Conservation (phyloP, 768 basidiomycete genomes). For the Amanita muscaria region DNA sequence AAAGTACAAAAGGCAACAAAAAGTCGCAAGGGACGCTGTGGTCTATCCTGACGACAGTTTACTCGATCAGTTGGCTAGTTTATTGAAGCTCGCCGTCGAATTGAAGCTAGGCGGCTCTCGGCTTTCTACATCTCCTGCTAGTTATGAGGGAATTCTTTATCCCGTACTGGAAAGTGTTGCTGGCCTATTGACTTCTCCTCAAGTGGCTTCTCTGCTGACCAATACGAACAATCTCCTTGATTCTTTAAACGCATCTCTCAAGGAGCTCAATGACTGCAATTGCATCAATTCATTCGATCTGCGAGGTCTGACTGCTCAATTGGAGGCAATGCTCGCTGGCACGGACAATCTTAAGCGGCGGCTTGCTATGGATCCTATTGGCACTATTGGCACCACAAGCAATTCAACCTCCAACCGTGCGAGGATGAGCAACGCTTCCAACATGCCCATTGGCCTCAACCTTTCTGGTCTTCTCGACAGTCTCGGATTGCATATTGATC, state of each 20-base stretch:
- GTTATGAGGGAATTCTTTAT: background rate
- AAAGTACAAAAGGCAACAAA: constrained; percentile 17
- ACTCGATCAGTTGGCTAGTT: constrained; percentile 3
- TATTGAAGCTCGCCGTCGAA: background rate
- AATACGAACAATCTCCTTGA: constrained; percentile 13
- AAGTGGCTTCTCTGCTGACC: constrained; percentile 13
- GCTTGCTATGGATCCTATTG: constrained; percentile 9
- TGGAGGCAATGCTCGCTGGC: constrained; percentile 8
- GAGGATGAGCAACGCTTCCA: background rate
- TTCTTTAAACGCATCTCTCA: background rate
- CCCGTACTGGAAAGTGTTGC: constrained; percentile 3
- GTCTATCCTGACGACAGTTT: constrained; percentile 12
- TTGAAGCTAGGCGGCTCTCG: constrained; percentile 1
- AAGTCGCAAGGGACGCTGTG: constrained; percentile 21
- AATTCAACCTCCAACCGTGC: background rate
- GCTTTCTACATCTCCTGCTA: background rate
- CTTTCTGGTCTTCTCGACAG: constrained; percentile 16
- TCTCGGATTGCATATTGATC: too few relatives aligned
- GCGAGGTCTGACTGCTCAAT: constrained; percentile 5
- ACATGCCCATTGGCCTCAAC: constrained; percentile 17
- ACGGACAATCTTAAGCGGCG: constrained; percentile 11
- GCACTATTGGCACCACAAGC: background rate
- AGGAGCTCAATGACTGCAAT: constrained; percentile 9
- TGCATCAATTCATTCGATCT: constrained; percentile 13
- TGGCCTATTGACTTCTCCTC: constrained; percentile 9